Conservation (phyloP, 2,329 filamentous ascomycete species). For the Microcera coccophila region DNA sequence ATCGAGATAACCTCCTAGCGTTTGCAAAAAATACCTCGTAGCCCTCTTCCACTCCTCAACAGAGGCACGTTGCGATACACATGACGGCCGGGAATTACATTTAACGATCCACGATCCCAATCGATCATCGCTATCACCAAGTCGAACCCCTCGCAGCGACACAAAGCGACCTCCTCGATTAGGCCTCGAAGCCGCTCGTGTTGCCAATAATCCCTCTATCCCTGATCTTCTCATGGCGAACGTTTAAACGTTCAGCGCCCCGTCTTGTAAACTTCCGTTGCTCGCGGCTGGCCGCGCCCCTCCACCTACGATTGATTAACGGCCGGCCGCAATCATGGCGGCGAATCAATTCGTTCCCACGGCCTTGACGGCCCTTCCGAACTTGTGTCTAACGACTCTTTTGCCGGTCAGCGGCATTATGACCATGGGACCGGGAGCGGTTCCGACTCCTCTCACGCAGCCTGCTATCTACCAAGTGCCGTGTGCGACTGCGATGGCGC, state of each 20-base stretch:
- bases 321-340: slow-evolving; percentile 27
- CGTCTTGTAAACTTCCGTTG: slow-evolving; percentile 19
- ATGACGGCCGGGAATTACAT: too few species aligned
- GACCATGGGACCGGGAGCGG: slow-evolving; percentile 52
- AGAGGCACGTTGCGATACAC: too few species aligned
- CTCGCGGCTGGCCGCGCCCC: slow-evolving; percentile 26
- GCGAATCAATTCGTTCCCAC: slow-evolving; percentile 19
- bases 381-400: slow-evolving; percentile 40
- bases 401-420: slow-evolving; percentile 45
- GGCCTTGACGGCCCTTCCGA: slow-evolving; percentile 28
- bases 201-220: neutral
- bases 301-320: slow-evolving; percentile 15
- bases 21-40: neutral
- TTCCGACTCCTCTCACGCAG: slow-evolving; percentile 51
- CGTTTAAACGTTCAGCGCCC: slow-evolving; percentile 13
- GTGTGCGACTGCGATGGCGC: slow-evolving; percentile 26
- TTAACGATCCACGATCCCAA: too few species aligned
- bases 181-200: slow-evolving; percentile 1
- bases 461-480: slow-evolving; percentile 52
- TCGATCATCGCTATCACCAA: too few species aligned
- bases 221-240: slow-evolving; percentile 19
- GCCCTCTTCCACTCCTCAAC: too few species aligned
- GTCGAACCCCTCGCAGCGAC: neutral
- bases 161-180: slow-evolving; percentile 3
- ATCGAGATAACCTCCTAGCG: neutral